Evolutionary conservation across 139 green algal genomes (phyloP), one percentile per base, ranked within the genome.

Genomic region (Zygnema circumcarinatum): DNA sequence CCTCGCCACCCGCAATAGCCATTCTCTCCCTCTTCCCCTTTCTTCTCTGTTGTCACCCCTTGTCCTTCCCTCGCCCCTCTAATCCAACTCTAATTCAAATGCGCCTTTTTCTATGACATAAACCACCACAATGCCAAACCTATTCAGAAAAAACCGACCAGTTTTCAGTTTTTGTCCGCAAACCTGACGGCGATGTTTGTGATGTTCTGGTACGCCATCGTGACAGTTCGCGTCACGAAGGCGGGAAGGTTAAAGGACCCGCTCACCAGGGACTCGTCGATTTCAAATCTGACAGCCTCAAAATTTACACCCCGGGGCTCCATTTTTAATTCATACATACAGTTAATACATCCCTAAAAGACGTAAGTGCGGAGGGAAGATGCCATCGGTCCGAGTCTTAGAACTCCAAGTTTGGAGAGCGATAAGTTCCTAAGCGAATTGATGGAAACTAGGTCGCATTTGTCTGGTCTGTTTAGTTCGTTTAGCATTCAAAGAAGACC

Each of bases 151-250:
- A n/a, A n/a, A n/a, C n/a, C n/a, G n/a, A n/a, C n/a, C n/a, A n/a
- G n/a, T n/a, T n/a, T n/a, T n/a, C n/a, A n/a, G n/a, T n/a, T n/a
- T n/a, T n/a, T n/a, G n/a, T n/a, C n/a, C n/a, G n/a, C n/a, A n/a
- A n/a, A 86, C 80, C 80, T 86, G 47, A 86, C 80, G 54, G 54
- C 80, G 25, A 86, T 38, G 80, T 79, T 79, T 29, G 80, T 42
- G 52, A 86, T 31, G 53, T 86, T 79, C 21, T 41, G 35, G 33
- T 86, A 86, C n/a, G 80, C 80, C 22, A 86, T 41, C n/a, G 80
- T 81, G 25, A 86, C 29, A 40, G 38, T 38, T 67, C 38, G 80
- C 22, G 42, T 80, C 62, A 86, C 36, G 53, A 86, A 86, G 7
- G 47, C 7, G 47, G 68, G n/a, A 22, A 86, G 41, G 54, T 86